Conservation (phyloP, 1,139 yeast genomes). For the Lodderomyces beijingensis region DNA sequence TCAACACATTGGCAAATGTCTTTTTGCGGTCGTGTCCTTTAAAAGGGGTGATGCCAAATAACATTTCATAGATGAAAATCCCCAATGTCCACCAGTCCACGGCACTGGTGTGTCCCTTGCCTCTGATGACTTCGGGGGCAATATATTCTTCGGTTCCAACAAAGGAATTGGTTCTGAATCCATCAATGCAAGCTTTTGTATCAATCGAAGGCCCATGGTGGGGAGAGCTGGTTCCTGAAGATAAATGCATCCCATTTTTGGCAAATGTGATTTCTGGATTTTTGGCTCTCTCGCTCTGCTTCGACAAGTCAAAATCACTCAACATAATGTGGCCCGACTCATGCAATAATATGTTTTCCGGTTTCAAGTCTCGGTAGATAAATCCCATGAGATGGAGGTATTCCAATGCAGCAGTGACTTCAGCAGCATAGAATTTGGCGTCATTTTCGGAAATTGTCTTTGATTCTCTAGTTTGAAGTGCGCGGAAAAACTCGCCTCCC, state of each 20-base stretch:
- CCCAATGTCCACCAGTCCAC: conserved; percentile 99
- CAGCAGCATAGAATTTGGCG: conserved; percentile 93
- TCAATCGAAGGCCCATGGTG: conserved; percentile 50
- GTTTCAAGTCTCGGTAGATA: conserved; percentile 90
- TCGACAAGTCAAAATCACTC: conserved; percentile 92
- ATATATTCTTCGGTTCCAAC: conserved; percentile 98
- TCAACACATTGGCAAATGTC: conserved; percentile 83
- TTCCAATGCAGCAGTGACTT: conserved; percentile 95
- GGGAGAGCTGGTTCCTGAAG: conserved; percentile 17
- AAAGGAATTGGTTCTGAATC: conserved; percentile 92
- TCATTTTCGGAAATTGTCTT: conserved; percentile 84
- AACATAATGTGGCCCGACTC: conserved; percentile 98
- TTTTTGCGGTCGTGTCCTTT: conserved; percentile 85
- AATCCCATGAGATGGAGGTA: conserved; percentile 95
- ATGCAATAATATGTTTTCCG: conserved; percentile 88
- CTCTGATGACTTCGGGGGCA: conserved; percentile 96
- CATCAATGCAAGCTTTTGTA: conserved; percentile 92
- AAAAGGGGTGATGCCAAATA: conserved; percentile 93
- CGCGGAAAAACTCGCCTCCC: conserved; percentile 99
- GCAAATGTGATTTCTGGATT: conserved; percentile 46
- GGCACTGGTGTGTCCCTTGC: conserved; percentile 95
- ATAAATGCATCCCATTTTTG: conserved; percentile 12
- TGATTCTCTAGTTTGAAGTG: conserved; percentile 84
- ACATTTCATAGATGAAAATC: conserved; percentile 85
- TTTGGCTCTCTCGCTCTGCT: conserved; percentile 71